Evolutionary conservation across 148 eudicot genomes (phyloP), one percentile per base, ranked within the genome.

Genomic region (Arbutus unedo): DNA sequence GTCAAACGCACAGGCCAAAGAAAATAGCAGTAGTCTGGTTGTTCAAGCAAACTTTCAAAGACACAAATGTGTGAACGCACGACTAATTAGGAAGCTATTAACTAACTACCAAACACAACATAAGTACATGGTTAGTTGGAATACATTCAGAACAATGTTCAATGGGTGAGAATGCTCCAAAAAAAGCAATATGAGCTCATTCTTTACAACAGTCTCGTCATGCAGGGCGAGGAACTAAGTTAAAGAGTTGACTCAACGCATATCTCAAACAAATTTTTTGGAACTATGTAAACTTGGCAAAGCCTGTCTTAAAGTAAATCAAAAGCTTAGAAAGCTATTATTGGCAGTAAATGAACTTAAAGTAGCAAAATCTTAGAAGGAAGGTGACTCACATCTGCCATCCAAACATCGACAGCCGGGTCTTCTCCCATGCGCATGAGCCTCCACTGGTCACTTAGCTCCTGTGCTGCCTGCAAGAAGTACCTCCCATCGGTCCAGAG

Each of bases 401-500:
- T 91, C 98, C 99, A 96, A 86, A 72, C 82, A 85, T 94, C 99
- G 51, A 94, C 91, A 31, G 88, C 81, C 67, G 95, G 98, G 83
- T 96, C 99, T 87, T 94, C 97, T 77, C 92, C 97, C 70, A 92
- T 87, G 50, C 99, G 98, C 99, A 96, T 96, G 82, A 96, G 98
- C 91, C 85, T 91, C 99, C 99, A 94, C 71, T 90, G 87, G 74
- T 89, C 83, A 83, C 89, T 88, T 74, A 96, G 91, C 78, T 96
- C 82, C 78, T 89, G 87, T 59, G 84, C 85, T 74, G 99, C 99
- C 87, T 96, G 99, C 87, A 96, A 83, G 81, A 94, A 94, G 88
- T 96, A 96, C 87, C 98, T 89, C 51, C 97, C 98, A 85, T 96
- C 99, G 10, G 99, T 96, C 99, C 98, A 96, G 73, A 96, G 91